Percentiles rank a stretch among this genome's conserved stretches.
Evolutionary conservation across 164 flowering plant genomes (phyloP).

Genomic region (Tinospora cordifolia): DNA sequence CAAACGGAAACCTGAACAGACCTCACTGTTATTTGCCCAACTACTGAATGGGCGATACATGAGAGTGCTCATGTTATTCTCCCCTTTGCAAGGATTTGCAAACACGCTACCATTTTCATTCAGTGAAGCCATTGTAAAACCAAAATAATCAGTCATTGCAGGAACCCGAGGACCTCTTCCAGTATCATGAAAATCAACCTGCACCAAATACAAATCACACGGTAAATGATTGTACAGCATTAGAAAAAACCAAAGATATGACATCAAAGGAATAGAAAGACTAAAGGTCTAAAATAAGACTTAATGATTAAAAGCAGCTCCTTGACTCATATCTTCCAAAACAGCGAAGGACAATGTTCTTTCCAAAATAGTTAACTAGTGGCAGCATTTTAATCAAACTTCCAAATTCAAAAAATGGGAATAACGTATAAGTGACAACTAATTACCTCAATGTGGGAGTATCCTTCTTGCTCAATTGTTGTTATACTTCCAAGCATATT

Average conservation of each 20-base stretch:
- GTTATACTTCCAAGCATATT: conserved; percentile 92
- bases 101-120: conserved; percentile 91
- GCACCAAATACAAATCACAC: conserved; percentile 16
- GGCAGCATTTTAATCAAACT: neutral
- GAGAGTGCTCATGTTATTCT: conserved; percentile 82
- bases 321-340: neutral
- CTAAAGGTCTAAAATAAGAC: neutral
- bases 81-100: conserved; percentile 90
- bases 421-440: neutral
- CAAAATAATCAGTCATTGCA: conserved; percentile 92
- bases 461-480: conserved; percentile 70
- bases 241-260: neutral
- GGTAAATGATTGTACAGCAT: neutral
- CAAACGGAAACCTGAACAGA: conserved; percentile 20
- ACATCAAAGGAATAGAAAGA: neutral
- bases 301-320: neutral
- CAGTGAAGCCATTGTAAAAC: conserved; percentile 91
- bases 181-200: conserved; percentile 98
- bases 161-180: conserved; percentile 90
- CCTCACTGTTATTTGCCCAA: conserved; percentile 99
- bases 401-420: neutral
- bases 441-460: conserved; percentile 82
- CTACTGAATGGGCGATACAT: conserved; percentile 96
- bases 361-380: neutral
- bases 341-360: neutral